phyloP scores from a whole-genome alignment of 345 rosid genomes.

The Camelina sativa region DNA sequence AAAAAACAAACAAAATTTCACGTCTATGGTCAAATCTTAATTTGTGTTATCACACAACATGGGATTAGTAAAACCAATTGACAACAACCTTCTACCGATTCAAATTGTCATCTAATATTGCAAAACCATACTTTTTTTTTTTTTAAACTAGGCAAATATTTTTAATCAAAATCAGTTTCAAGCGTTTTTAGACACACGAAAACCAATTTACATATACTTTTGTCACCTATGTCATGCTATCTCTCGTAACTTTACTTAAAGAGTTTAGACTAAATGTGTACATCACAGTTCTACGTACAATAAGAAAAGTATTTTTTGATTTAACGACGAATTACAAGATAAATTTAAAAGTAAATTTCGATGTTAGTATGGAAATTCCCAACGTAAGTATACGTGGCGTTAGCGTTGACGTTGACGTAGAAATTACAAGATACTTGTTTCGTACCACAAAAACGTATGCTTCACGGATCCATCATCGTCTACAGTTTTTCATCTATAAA shows the following conservation, averaged over 20 bases:
- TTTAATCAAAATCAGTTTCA: not conserved
- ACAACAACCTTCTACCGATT: not conserved
- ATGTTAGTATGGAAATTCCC: slow-evolving; percentile 17
- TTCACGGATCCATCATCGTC: slow-evolving; percentile 21
- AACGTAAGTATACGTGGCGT: slow-evolving; percentile 7
- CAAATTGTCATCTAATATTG: not conserved
- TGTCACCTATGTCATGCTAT: not conserved
- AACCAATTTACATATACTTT: not conserved
- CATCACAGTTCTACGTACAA: not conserved
- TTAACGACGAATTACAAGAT: not conserved
- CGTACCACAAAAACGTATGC: slow-evolving; percentile 17
- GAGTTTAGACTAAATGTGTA: not conserved
- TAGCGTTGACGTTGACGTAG: slow-evolving; percentile 31
- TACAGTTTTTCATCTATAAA: slow-evolving; percentile 25
- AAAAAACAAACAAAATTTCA: not conserved
- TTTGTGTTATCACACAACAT: not conserved
- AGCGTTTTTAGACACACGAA: not conserved
- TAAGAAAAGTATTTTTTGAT: not conserved
- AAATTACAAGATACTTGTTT: slow-evolving; percentile 1
- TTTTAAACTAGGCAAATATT: not conserved
- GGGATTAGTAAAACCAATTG: not conserved
- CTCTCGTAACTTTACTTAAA: not conserved
- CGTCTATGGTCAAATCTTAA: not conserved
- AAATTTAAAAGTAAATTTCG: not conserved
- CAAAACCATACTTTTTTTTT: not conserved